A percentile compares a stretch with the other conserved stretches of the same genome.
Evolutionary conservation across 139 green algal genomes (phyloP).

Genomic region (Picochlorum sp.): DNA sequence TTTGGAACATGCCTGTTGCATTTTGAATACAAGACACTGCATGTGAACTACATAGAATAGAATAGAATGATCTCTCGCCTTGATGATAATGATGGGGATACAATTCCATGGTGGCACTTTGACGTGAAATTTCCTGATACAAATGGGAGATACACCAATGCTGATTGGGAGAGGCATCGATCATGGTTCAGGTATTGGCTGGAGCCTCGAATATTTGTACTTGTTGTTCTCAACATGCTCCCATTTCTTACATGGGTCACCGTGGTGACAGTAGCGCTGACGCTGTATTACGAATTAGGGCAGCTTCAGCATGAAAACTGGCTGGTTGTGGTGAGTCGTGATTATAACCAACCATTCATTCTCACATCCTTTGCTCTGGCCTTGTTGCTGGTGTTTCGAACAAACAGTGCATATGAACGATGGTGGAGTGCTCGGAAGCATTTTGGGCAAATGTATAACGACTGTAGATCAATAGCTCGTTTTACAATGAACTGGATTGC

Average conservation of each 20-base stretch:
- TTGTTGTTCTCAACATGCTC: background rate
- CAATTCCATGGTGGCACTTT: constrained; percentile 10
- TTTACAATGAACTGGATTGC: constrained; percentile 13
- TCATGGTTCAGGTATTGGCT: constrained; percentile 15
- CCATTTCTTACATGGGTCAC: constrained; percentile 8
- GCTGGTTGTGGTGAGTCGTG: background rate
- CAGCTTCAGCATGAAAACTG: constrained; percentile 11
- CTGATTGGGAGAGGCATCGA: constrained; percentile 14
- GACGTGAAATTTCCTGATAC: background rate
- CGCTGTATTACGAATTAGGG: constrained; percentile 8
- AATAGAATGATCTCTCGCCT: too few relatives aligned
- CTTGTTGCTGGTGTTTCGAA: constrained; percentile 47
- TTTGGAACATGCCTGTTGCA: too few relatives aligned
- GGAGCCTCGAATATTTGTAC: constrained; percentile 17
- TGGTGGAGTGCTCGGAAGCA: constrained; percentile 37
- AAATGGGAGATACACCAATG: background rate
- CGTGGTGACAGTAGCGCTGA: constrained; percentile 2
- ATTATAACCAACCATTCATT: constrained; percentile 14
- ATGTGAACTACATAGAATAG: too few relatives aligned
- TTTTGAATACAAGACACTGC: too few relatives aligned
- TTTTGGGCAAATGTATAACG: constrained; percentile 12
- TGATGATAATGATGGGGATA: background rate
- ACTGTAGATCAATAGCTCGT: constrained; percentile 12
- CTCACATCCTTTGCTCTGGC: constrained; percentile 32
- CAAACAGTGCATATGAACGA: constrained; percentile 34